Evolutionary conservation across 352 stramenopile genomes (phyloP).

Genomic region (Globisporangium splendens): DNA sequence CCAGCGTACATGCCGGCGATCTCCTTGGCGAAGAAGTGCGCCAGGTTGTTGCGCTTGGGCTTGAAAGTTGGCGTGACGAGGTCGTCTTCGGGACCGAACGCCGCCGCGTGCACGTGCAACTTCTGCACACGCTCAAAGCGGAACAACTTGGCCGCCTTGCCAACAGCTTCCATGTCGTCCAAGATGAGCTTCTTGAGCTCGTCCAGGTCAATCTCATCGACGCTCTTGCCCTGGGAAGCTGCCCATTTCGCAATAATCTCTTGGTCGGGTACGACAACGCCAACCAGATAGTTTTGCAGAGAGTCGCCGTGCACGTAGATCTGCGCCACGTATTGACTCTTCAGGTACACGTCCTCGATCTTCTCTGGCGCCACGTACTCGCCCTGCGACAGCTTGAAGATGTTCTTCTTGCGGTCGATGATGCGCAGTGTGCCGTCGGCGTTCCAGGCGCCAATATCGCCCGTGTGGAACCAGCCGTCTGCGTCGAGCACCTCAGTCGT

Average conservation of each 20-base stretch:
- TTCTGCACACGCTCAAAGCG: slow-evolving; percentile 93
- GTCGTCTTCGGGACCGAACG: slow-evolving; percentile 90
- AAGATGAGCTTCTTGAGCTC: slow-evolving; percentile 27
- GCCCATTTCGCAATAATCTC: slow-evolving; percentile 48
- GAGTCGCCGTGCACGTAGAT: slow-evolving; percentile 96
- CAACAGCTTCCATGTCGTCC: slow-evolving; percentile 35
- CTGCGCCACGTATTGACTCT: slow-evolving; percentile 91
- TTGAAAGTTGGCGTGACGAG: slow-evolving; percentile 96
- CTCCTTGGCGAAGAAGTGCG: slow-evolving; percentile 41
- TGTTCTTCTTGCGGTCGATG: slow-evolving; percentile 89
- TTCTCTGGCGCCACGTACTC: slow-evolving; percentile 96
- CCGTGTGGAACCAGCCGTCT: slow-evolving; percentile 94
- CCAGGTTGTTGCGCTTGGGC: slow-evolving; percentile 86
- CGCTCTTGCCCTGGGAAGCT: slow-evolving; percentile 13
- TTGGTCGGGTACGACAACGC: slow-evolving; percentile 87
- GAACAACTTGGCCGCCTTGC: slow-evolving; percentile 61
- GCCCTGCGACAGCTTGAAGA: slow-evolving; percentile 90
- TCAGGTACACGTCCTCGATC: slow-evolving; percentile 92
- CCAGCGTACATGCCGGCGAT: slow-evolving; percentile 52
- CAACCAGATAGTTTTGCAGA: slow-evolving; percentile 92
- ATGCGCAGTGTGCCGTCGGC: slow-evolving; percentile 84
- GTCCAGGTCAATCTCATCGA: slow-evolving; percentile 26
- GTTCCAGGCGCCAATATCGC: slow-evolving; percentile 93
- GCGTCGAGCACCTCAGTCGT: slow-evolving; percentile 90
- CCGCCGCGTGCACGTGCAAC: slow-evolving; percentile 80